Evolutionary conservation across 192 early-diverging fungal genomes (phyloP), one percentile per base, ranked within the genome.

Genomic region (Umbelopsis sp.): DNA sequence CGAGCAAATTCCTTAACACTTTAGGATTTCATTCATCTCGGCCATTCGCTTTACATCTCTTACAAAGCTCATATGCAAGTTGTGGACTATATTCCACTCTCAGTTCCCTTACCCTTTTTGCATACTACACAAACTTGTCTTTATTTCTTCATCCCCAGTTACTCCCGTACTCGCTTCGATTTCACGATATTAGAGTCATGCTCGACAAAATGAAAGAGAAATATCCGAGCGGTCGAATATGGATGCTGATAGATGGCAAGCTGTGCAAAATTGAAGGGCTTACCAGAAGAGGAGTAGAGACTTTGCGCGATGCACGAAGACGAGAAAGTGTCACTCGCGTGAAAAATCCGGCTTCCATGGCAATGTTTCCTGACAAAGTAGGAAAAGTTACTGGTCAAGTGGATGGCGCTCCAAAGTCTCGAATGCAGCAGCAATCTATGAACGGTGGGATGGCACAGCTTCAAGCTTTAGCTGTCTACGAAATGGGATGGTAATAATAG

Each of bases 401-500:
- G 11, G 33, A 61, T 35, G 55, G 33, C 33, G 18, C 33, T 30
- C 55, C 55, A 13, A 25, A 30, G 25, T 61, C 55, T 16, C 27
- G 46, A 2, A 50, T 47, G 16, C 55, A 64, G 6, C 46, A 45
- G 20, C 52, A 72, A 46, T 61, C 76, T 3, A 69, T 71, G n/a
- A 68, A 73, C n/a, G 50, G 50, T 46, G 76, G 73, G 15, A 67
- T 78, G 47, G 68, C 50, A 11, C 76, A 78, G 25, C 35, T 78
- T 6, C 58, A 70, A 16, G 71, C 71, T 33, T 22, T 78, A 7
- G 61, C 76, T 0, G 71, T 78, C 3, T 72, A 78, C 61, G 76
- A 78, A 66, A 78, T 78, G 76, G 76, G 76, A 73, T 78, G 76
- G 76, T 78, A 78, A 71, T 46, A 12, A 4, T 46, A 16, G 25